Conservation (phyloP, 2,329 filamentous ascomycete genomes). For the Colletotrichum tamarilloi region DNA sequence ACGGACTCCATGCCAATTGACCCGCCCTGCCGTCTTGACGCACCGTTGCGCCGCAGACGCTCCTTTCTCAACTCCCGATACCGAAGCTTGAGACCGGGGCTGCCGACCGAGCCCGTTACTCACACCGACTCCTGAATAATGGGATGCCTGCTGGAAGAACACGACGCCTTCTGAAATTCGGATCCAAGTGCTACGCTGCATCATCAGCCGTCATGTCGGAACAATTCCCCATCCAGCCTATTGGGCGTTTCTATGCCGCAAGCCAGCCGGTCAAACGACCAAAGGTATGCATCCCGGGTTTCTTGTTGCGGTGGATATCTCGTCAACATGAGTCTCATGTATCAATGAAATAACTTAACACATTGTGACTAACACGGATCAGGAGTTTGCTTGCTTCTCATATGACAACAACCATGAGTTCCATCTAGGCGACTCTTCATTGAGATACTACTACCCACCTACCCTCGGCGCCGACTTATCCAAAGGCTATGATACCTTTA, state of each 20-base stretch:
- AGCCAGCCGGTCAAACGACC: conserved; percentile 80
- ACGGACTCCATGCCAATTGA: conserved; percentile 1
- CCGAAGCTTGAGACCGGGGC: conserved; percentile 30
- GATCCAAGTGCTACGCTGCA: background rate
- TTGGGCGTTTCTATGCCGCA: conserved; percentile 73
- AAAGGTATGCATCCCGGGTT: conserved; percentile 60
- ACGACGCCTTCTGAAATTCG: background rate
- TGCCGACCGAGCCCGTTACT: background rate
- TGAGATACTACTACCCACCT: conserved; percentile 91
- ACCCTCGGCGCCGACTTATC: conserved; percentile 78
- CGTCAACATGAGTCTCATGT: background rate
- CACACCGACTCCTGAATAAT: background rate
- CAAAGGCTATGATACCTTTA: conserved; percentile 83
- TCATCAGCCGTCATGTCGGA: conserved; percentile 9
- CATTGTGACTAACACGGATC: background rate
- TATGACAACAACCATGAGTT: conserved; percentile 88
- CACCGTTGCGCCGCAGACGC: conserved; percentile 23
- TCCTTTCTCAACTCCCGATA: conserved; percentile 21
- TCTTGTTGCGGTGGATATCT: background rate
- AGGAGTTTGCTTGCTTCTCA: conserved; percentile 95
- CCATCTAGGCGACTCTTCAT: conserved; percentile 78
- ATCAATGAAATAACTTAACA: background rate
- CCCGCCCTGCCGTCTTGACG: conserved; percentile 3
- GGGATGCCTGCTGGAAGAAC: background rate
- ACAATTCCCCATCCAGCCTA: conserved; percentile 74